Base-by-base conservation (phyloP, 108 stramenopile genomes). In the Stephanodiscus minutulus region DNA sequence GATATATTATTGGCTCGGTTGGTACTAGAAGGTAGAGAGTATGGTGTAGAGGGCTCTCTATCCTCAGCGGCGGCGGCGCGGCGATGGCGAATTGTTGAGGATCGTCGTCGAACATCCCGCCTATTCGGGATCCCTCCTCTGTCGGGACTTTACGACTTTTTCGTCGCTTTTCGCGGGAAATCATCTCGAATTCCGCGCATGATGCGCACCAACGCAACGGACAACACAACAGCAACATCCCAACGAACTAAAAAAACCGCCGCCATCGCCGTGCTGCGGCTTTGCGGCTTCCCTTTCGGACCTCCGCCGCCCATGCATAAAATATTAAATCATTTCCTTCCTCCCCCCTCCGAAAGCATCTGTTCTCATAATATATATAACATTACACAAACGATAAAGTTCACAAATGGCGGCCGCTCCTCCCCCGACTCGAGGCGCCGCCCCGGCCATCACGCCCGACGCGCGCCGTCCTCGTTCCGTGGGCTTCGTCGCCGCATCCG, bases 381-480 rank as follows among this genome's bases (percentile, higher is more conserved):
- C n/a, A n/a, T n/a, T n/a, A n/a, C n/a, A n/a, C n/a, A n/a, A n/a
- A n/a, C n/a, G n/a, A n/a, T n/a, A n/a, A n/a, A n/a, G n/a, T n/a
- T n/a, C n/a, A n/a, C n/a, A n/a, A 49, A 39, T 52, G 50, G 50
- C 50, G 22, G 50, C 50, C 25, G 22, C 52, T 25, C 27, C 24
- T 3, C 3, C 57, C 8, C 12, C 27, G 54, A 27, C 29, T n/a
- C 15, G 4, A 3, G 10, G 27, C 13, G 54, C 54, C 35, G 27
- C 47, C 25, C 65, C 71, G 20, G 71, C 71, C 4, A 72, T 72
- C 53, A 63, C 71, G 18, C 71, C 71, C 27, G 71, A 72, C 17
- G 24, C 36, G 9, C 53, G 61, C 27, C 52, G 20, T 2, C 11
- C 54, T 6, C 50, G 50, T 24, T 52, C 18, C 13, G 50, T 52